Evolutionary conservation across 495 filamentous ascomycete genomes (phyloP), one percentile per base, ranked within the genome.

Genomic region (Rostrohypoxylon terebratum): DNA sequence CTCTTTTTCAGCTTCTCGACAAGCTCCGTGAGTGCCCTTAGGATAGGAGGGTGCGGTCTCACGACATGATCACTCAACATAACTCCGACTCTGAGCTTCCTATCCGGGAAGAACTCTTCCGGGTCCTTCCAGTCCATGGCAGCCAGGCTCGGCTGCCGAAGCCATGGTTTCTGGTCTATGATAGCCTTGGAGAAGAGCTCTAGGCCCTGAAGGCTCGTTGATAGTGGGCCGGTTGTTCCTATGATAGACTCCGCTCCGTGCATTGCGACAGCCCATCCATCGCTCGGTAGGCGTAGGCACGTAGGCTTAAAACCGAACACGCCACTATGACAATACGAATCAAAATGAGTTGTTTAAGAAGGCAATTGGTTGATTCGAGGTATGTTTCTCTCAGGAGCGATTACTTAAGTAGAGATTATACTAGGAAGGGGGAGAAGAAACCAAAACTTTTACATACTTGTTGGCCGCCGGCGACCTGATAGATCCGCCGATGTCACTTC

Each of bases 21-120:
- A 0, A 90, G 81, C 31, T 85, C 75, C 44, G 83, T 78, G 18
- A 94, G 76, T 7, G 88, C 91, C 8, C 90, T 81, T 0, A 80
- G 81, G 0, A 94, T 81, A 0, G 92, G 92, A 3, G 92, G 92
- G 73, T 94, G 91, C 1, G 91, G 91, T 47, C 82, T 85, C 23
- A 92, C 89, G n/a, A 90, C 79, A 28, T 87, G 89, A 73, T 95
- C 92, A 78, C 90, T 81, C 87, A 88, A 90, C 57, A 94, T 80
- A 20, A 95, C 87, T 2, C 81, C 92, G 25, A 95, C 77, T 53
- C 87, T 91, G 45, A 93, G 79, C 62, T 84, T 82, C 54, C 78
- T 81, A 0, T 68, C 45, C 13, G 66, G 81, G n/a, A 75, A 63
- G 42, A 72, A 63, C 55, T 54, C 34, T 33, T 51, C 44, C 63